Percentiles rank a stretch among this genome's conserved stretches.
Conservation (phyloP, 1,139 yeast species). For the Blastobotrys elegans region DNA sequence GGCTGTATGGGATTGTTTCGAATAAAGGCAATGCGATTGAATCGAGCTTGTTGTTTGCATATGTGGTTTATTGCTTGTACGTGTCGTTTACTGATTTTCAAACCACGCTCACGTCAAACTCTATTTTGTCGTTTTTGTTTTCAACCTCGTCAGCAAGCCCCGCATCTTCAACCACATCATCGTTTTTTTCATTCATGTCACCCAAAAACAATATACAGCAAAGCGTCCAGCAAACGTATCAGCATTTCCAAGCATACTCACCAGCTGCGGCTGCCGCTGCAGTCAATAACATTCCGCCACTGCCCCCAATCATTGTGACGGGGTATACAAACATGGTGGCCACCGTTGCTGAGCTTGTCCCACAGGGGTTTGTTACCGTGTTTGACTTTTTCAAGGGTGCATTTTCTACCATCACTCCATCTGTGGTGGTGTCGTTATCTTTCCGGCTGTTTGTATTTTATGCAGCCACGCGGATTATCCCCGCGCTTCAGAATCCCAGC, state of each 20-base stretch:
- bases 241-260: slow-evolving; percentile 7
- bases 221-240: not conserved
- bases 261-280: slow-evolving; percentile 11
- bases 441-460: slow-evolving; percentile 84
- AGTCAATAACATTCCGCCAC: slow-evolving; percentile 25
- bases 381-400: slow-evolving; percentile 68
- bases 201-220: not conserved
- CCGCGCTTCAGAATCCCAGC: slow-evolving; percentile 35
- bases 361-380: slow-evolving; percentile 51
- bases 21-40: slow-evolving; percentile 86
- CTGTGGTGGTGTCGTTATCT: slow-evolving; percentile 73
- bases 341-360: slow-evolving; percentile 42
- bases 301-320: slow-evolving; percentile 37
- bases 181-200: slow-evolving; percentile 6
- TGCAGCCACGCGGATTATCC: slow-evolving; percentile 91
- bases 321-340: slow-evolving; percentile 39
- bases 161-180: slow-evolving; percentile 17
- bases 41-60: slow-evolving; percentile 77
- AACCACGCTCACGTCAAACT: slow-evolving; percentile 26
- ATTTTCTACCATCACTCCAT: slow-evolving; percentile 70
- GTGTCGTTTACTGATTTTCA: slow-evolving; percentile 74
- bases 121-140: slow-evolving; percentile 26
- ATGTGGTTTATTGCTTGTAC: slow-evolving; percentile 86
- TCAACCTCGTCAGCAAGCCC: slow-evolving; percentile 9
- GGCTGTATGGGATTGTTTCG: slow-evolving; percentile 78